Percentiles rank a stretch among this genome's conserved stretches.
phyloP scores from a whole-genome alignment of 371 early-diverging fungal genomes.

The Dinochytrium kinnereticum region DNA sequence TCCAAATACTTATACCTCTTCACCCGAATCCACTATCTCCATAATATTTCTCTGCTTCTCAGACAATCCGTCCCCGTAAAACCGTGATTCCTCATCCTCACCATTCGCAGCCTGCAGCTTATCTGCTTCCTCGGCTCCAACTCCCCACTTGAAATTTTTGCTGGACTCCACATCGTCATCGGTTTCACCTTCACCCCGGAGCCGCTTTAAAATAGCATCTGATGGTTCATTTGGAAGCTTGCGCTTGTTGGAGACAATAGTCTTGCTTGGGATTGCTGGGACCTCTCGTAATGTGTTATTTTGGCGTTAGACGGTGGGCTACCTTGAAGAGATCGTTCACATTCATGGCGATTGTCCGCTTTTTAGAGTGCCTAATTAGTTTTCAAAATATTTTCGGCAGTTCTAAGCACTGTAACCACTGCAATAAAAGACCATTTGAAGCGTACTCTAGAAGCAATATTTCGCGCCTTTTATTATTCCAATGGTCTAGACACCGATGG shows the following conservation, averaged over 20 bases:
- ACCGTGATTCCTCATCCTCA: constrained; percentile 70
- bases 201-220: constrained; percentile 55
- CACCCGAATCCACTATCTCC: constrained; percentile 83
- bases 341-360: too few species aligned
- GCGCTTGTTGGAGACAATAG: constrained; percentile 46
- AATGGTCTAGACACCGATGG: too few species aligned
- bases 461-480: too few species aligned
- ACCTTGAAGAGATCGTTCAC: too few species aligned
- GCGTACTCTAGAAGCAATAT: too few species aligned
- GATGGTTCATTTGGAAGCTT: constrained; percentile 64
- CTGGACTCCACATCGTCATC: constrained; percentile 28
- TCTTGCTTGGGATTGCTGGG: neutral
- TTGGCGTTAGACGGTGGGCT: too few species aligned
- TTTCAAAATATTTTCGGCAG: too few species aligned
- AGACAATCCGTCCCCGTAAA: constrained; percentile 85
- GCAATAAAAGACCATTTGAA: too few species aligned
- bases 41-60: constrained; percentile 76
- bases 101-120: constrained; percentile 44
- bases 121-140: constrained; percentile 13
- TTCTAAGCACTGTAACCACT: too few species aligned
- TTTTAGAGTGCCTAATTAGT: too few species aligned
- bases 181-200: constrained; percentile 33
- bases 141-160: constrained; percentile 40
- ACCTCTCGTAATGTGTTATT: neutral
- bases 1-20: constrained; percentile 65